These are phyloP conservation scores for Naganishia kalamii DNA, from an alignment of 768 basidiomycete species.

Conservation along the genomic window DNA sequence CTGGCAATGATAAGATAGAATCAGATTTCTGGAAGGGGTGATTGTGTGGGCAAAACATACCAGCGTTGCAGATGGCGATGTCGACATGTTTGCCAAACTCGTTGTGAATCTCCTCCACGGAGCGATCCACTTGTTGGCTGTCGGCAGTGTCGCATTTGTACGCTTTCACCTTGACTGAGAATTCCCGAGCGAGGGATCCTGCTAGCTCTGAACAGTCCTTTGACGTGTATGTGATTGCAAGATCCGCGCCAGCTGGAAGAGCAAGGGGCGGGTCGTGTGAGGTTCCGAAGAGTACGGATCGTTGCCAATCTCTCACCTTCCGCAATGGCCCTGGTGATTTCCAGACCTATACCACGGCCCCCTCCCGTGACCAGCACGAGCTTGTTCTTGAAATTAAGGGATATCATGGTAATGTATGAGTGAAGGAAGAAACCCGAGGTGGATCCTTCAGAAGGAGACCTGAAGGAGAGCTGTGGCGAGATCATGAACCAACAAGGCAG, in stretches of 20 bases:
- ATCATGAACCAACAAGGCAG: too few relatives aligned
- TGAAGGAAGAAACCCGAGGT: neutral
- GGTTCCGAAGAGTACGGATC: neutral
- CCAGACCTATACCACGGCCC: constrained; percentile 38
- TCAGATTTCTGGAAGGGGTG: neutral
- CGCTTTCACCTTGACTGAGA: constrained; percentile 34
- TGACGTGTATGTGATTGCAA: constrained; percentile 42
- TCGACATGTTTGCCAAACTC: constrained; percentile 42
- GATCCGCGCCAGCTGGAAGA: constrained; percentile 35
- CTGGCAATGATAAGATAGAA: neutral
- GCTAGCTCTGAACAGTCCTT: constrained; percentile 31
- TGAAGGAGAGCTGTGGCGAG: too few relatives aligned
- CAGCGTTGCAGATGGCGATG: constrained; percentile 42
- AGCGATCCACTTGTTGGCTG: constrained; percentile 28
- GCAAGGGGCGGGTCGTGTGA: neutral
- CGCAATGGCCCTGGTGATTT: constrained; percentile 34
- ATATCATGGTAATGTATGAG: neutral
- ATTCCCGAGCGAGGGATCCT: constrained; percentile 31
- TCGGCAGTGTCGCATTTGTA: constrained; percentile 41
- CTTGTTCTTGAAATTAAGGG: constrained; percentile 40
- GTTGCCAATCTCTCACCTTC: constrained; percentile 28
- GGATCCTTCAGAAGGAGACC: too few relatives aligned
- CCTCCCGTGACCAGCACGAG: constrained; percentile 41
- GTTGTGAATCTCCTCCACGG: constrained; percentile 32
- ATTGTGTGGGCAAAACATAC: constrained; percentile 20